A percentile compares a stretch with the other conserved stretches of the same genome.
Evolutionary conservation across 345 rosid genomes (phyloP).

Genomic region (thale cress (Arabidopsis thaliana)): TAIR10.1 NC_003076.8:17985001-17985500

Average conservation of each 20-base stretch:
- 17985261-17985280: background rate
- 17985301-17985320: background rate
- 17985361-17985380: background rate
- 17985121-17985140: background rate
- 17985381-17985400: background rate
- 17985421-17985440: background rate
- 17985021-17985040: too few relatives aligned
- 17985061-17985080: too few relatives aligned
- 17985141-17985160: too few relatives aligned
- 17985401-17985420: background rate
- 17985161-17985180: too few relatives aligned
- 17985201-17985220: background rate
- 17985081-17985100: too few relatives aligned
- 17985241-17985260: constrained; percentile 9
- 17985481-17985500: background rate
- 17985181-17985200: constrained; percentile 4
- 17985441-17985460: background rate
- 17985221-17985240: constrained; percentile 2
- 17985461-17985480: background rate
- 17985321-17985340: background rate
- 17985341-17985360: background rate
- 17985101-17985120: background rate
- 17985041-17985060: too few relatives aligned
- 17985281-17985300: background rate
- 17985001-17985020: too few relatives aligned